Evolutionary conservation across 495 filamentous ascomycete species (phyloP).

Genomic region (Hypoxylon fragiforme): DNA sequence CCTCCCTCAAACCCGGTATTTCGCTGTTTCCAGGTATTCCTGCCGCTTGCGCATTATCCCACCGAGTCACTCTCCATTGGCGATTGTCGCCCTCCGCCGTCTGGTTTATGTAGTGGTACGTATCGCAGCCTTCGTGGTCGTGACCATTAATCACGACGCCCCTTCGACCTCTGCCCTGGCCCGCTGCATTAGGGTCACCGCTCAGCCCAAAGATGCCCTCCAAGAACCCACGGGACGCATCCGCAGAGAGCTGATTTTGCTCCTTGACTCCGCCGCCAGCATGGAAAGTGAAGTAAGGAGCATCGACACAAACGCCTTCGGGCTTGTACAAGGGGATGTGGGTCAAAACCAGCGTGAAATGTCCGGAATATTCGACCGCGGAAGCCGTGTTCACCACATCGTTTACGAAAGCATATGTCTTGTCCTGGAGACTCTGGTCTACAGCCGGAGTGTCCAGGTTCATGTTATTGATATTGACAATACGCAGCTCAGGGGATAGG

Average conservation of each 20-base stretch:
- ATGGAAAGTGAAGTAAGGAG: slow-evolving; percentile 76
- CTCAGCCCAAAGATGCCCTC: slow-evolving; percentile 80
- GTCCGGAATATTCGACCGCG: slow-evolving; percentile 65
- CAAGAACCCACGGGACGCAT: slow-evolving; percentile 68
- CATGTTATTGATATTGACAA: slow-evolving; percentile 87
- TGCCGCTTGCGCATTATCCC: slow-evolving; percentile 39
- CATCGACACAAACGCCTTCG: slow-evolving; percentile 80
- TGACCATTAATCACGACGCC: slow-evolving; percentile 86
- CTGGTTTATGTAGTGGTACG: slow-evolving; percentile 74
- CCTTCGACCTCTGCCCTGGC: slow-evolving; percentile 59
- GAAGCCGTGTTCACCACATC: slow-evolving; percentile 65
- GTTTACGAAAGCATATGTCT: slow-evolving; percentile 79
- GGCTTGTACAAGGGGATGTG: slow-evolving; percentile 89
- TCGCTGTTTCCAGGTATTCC: slow-evolving; percentile 39
- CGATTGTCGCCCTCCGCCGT: slow-evolving; percentile 38
- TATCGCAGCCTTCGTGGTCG: slow-evolving; percentile 92
- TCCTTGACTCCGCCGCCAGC: slow-evolving; percentile 75
- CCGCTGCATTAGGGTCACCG: slow-evolving; percentile 56
- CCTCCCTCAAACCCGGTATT: slow-evolving; percentile 70
- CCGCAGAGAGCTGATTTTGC: slow-evolving; percentile 84
- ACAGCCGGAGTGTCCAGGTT: slow-evolving; percentile 84
- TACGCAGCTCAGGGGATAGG: slow-evolving; percentile 65
- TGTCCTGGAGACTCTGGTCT: slow-evolving; percentile 63
- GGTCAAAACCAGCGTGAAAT: slow-evolving; percentile 82
- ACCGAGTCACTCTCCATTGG: slow-evolving; percentile 53